A percentile compares a stretch with the other conserved stretches of the same genome.
Conservation (phyloP, 1,284 basidiomycete species). For the Exobasidium rhododendri region DNA sequence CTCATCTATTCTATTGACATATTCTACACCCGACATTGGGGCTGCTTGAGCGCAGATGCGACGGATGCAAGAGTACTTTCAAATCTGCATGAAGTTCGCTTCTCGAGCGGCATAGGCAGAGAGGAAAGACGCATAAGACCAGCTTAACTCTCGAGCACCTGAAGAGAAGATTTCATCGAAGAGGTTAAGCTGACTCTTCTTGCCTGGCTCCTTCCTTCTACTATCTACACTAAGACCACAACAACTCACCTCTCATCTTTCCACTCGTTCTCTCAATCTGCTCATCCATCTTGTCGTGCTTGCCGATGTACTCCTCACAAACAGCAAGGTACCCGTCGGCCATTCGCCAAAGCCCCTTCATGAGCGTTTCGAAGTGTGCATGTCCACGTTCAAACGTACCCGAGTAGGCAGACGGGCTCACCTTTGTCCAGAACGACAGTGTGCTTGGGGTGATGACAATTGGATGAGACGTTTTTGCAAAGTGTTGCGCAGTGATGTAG, state of each 20-base stretch:
- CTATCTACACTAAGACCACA: too few species aligned
- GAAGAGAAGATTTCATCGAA: too few species aligned
- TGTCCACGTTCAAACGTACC: conserved; percentile 17
- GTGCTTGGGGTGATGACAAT: not conserved
- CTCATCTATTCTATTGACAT: too few species aligned
- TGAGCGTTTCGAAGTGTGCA: conserved; percentile 11
- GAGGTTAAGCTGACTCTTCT: too few species aligned
- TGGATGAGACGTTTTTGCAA: conserved; percentile 10
- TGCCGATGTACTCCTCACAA: conserved; percentile 16
- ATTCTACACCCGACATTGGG: too few species aligned
- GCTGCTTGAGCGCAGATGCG: too few species aligned
- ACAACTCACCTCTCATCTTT: conserved; percentile 23
- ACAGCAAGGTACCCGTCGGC: conserved; percentile 19
- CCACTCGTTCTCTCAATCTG: conserved; percentile 25
- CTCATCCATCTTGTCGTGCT: conserved; percentile 23
- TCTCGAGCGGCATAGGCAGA: conserved; percentile 3
- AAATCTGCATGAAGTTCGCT: not conserved
- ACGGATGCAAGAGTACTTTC: too few species aligned
- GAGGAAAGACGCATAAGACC: conserved; percentile 15
- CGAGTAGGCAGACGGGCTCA: not conserved
- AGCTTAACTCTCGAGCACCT: conserved; percentile 17
- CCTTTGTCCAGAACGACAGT: conserved; percentile 2
- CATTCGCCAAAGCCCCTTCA: conserved; percentile 20
- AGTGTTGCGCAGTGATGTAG: conserved; percentile 17
- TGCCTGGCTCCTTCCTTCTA: conserved; percentile 1